phyloP scores from a whole-genome alignment of 805 yeast genomes.

The Saturnispora mendoncae region DNA sequence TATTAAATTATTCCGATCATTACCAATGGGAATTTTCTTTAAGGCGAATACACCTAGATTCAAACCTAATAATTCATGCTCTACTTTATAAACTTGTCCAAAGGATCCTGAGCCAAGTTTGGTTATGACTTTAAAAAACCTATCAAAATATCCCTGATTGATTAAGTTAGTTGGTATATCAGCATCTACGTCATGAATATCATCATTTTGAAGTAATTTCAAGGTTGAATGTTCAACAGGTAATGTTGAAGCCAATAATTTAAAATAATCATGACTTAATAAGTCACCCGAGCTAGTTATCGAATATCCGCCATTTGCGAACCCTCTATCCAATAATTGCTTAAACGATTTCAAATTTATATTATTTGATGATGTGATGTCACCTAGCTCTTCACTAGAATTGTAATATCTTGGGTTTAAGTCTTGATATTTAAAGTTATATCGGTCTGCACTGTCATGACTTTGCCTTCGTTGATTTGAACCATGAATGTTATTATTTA shows the following conservation, averaged over 20 bases:
- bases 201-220: neutral
- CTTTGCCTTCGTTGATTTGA: neutral
- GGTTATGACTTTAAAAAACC: constrained; percentile 55
- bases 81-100: constrained; percentile 78
- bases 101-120: constrained; percentile 75
- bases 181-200: neutral
- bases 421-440: no score
- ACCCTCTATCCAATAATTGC: neutral
- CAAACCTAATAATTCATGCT: constrained; percentile 64
- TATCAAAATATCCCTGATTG: constrained; percentile 72
- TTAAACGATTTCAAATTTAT: constrained; percentile 1
- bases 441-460: no score
- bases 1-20: constrained; percentile 57
- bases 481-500: constrained; percentile 4
- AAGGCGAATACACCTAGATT: constrained; percentile 75
- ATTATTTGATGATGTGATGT: neutral
- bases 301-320: constrained; percentile 4
- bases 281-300: constrained; percentile 15
- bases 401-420: neutral
- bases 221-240: neutral
- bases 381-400: neutral
- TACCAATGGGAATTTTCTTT: constrained; percentile 78
- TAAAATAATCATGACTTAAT: constrained; percentile 24
- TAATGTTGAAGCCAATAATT: constrained; percentile 16
- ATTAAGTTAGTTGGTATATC: constrained; percentile 39